Base-by-base conservation (phyloP, 768 basidiomycete species). In the Tulasnella sp. region DNA sequence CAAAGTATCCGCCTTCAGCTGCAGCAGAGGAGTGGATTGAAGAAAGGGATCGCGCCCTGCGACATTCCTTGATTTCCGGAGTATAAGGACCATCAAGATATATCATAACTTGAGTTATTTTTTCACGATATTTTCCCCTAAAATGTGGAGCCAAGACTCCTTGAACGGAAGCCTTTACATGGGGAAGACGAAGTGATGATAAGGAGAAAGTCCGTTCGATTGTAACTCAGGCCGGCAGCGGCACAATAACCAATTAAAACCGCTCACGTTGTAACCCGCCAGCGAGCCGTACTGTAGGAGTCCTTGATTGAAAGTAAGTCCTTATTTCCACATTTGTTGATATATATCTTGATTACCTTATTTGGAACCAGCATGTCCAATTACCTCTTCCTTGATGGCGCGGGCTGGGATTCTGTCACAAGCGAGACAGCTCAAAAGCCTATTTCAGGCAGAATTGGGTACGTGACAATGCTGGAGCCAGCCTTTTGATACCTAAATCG, bases 41-140 rank as follows among this genome's bases (percentile, higher is more conserved):
- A n/a, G n/a, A n/a, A n/a, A n/a, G n/a, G n/a, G n/a, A n/a, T n/a
- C n/a, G n/a, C n/a, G n/a, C n/a, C n/a, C n/a, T n/a, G n/a, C 94
- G 72, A 86, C 83, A 16, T 93, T 92, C 20, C 95, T 95, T 5
- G 95, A 95, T 83, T 94, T 95, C 95, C 95, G 96, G 82, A 96
- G 96, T 67, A 90, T 88, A 77, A 91, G 84, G 13, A 79, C 72
- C 79, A 79, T 79, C 15, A 16, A 20, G 5, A 48, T 18, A 48
- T 2, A 7, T 10, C 46, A 48, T 18, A 48, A 16, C 16, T 20
- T 48, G 3, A 18, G 15, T 18, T 3, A 18, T 2, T 48, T 16
- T 5, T 48, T 48, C 16, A 20, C 46, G 46, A 48, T 18, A 18
- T 48, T 48, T 35, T 35, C 35, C 5, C 35, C 46, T 48, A 15